Evolutionary conservation across 2,329 filamentous ascomycete species (phyloP).

Genomic region (Penicillium sp.): DNA sequence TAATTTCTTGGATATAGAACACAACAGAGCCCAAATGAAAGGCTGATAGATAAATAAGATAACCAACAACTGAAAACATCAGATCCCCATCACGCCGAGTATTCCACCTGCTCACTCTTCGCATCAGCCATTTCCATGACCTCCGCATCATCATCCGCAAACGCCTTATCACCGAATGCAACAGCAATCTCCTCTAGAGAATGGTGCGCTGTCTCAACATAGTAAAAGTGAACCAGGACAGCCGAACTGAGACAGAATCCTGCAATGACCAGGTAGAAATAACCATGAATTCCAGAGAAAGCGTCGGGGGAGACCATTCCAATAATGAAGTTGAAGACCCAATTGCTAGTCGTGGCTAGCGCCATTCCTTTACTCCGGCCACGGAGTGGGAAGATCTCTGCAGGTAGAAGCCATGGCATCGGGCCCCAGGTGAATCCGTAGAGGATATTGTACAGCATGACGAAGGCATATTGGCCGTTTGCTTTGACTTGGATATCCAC

Average conservation of each 20-base stretch:
- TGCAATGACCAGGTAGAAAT: constrained; percentile 45
- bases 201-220: constrained; percentile 42
- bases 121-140: constrained; percentile 11
- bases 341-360: constrained; percentile 47
- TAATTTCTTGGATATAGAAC: not conserved
- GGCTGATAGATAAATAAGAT: not conserved
- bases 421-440: constrained; percentile 43
- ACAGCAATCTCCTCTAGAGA: constrained; percentile 37
- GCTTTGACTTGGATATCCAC: constrained; percentile 30
- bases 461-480: constrained; percentile 41
- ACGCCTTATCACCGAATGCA: constrained; percentile 43
- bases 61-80: not conserved
- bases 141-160: constrained; percentile 25
- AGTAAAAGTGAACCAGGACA: constrained; percentile 40
- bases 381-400: constrained; percentile 34
- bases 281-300: constrained; percentile 43
- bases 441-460: constrained; percentile 41
- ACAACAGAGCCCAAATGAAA: not conserved
- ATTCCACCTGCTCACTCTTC: constrained; percentile 5
- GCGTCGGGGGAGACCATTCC: constrained; percentile 45
- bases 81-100: not conserved
- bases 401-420: constrained; percentile 40
- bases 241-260: constrained; percentile 43
- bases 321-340: constrained; percentile 37
- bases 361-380: constrained; percentile 43